Percentiles rank a stretch among this genome's conserved stretches.
phyloP scores from a whole-genome alignment of 495 filamentous ascomycete species.

The Aspergillus conjunctus region DNA sequence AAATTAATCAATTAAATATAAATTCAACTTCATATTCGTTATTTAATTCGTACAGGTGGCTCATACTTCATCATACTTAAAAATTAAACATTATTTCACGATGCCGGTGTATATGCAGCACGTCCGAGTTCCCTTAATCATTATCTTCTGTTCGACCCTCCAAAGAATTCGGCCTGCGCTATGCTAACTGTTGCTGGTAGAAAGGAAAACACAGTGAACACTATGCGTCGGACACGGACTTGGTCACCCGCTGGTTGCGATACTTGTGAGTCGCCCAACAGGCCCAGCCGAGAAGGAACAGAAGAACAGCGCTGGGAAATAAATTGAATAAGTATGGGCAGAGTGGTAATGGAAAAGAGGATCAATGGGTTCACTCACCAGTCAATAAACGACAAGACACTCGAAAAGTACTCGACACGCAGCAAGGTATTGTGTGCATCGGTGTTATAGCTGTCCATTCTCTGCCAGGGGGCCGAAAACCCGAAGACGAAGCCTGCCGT shows the following conservation, averaged over 20 bases:
- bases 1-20: no score
- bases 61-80: no score
- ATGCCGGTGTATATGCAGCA: no score
- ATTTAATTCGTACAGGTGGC: no score
- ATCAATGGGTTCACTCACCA: background rate
- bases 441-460: background rate
- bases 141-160: no score
- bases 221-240: conserved; percentile 9
- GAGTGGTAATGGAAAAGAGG: background rate
- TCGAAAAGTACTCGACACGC: background rate
- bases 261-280: background rate
- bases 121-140: no score
- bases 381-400: background rate
- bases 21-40: no score
- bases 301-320: background rate
- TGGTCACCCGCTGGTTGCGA: background rate
- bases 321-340: background rate
- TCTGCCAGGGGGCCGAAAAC: background rate
- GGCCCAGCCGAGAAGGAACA: background rate
- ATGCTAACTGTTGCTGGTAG: no score
- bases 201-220: no score
- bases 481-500: background rate
- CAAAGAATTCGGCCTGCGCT: no score
- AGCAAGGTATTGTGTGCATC: background rate
- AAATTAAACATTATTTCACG: no score